Base-by-base conservation (phyloP, 352 stramenopile genomes). In the Phytophthora hybrid region DNA sequence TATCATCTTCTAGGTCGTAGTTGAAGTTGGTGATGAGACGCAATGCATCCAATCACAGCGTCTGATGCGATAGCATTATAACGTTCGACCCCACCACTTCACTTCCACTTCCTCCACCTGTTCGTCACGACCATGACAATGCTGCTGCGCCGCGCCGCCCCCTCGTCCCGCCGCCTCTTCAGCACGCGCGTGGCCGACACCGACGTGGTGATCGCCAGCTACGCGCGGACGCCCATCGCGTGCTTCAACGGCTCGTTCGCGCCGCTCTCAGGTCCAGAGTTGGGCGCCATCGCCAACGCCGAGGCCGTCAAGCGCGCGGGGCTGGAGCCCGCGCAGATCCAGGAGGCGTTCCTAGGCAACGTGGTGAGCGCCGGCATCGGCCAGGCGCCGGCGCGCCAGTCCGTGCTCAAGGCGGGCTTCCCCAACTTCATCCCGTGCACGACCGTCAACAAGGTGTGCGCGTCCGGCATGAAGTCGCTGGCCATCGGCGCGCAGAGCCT, bases 381-480 rank as follows among this genome's bases (percentile, higher is more conserved):
- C 31, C 98, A 99, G 82, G 97, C 97, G 31, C 98, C 98, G 0
- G 93, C 96, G 53, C 88, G 97, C 29, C 98, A 99, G 80, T 97
- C 97, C 13, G 83, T 94, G 26, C 79, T 98, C 39, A 96, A 96
- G 74, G 93, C 89, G 11, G 97, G 97, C 5, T 91, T 99, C 69
- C 89, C 92, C 2, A 82, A 96, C 65, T 93, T 82, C 19, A 98
- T 98, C 41, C 92, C 98, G 39, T 99, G 96, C 83, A 99, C 97
- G 49, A 99, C 98, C 0, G 82, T 99, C 10, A 99, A 99, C 87
- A 99, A 99, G 78, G 97, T 99, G 26, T 99, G 98, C 78, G 97
- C 96, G 4, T 97, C 86, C 2, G 96, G 95, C 34, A 98, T 99
- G 93, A 99, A 99, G 79, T 62, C 89, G 44, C 47, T 96, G 65